Conservation (phyloP, 148 eudicot genomes). For the Rhododendron williamsianum region DNA sequence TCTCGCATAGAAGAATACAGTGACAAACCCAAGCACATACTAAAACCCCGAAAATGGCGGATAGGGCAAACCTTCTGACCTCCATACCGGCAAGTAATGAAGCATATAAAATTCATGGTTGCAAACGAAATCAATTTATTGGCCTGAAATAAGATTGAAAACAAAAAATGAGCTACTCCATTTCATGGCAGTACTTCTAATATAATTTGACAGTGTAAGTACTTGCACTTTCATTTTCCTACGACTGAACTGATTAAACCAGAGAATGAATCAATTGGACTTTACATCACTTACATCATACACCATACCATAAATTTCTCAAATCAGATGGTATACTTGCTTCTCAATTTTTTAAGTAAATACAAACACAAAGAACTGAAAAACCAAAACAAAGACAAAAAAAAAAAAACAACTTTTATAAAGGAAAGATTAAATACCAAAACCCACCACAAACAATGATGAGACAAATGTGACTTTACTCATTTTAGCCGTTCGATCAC, state of each 20-base stretch:
- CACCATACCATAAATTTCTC: background rate
- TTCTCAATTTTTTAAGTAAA: background rate
- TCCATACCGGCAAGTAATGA: conserved; percentile 10
- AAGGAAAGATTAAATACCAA: background rate
- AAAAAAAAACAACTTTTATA: background rate
- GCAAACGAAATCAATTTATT: background rate
- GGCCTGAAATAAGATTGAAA: conserved; percentile 8
- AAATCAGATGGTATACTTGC: background rate
- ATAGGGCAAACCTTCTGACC: conserved; percentile 21
- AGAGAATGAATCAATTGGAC: background rate
- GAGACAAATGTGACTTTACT: background rate
- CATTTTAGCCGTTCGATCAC: background rate
- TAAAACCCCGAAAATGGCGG: conserved; percentile 16
- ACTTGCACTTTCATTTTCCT: background rate
- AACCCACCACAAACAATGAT: background rate
- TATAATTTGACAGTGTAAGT: no score
- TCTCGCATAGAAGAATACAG: background rate
- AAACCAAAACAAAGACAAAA: background rate
- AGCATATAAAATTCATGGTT: conserved; percentile 15
- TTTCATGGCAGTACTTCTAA: background rate
- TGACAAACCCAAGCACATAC: conserved; percentile 13
- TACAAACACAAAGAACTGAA: background rate
- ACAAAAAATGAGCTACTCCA: background rate
- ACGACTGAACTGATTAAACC: background rate
- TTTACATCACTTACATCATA: background rate